Base-by-base conservation (phyloP, 352 stramenopile genomes). In the Bremia lactucae region DNA sequence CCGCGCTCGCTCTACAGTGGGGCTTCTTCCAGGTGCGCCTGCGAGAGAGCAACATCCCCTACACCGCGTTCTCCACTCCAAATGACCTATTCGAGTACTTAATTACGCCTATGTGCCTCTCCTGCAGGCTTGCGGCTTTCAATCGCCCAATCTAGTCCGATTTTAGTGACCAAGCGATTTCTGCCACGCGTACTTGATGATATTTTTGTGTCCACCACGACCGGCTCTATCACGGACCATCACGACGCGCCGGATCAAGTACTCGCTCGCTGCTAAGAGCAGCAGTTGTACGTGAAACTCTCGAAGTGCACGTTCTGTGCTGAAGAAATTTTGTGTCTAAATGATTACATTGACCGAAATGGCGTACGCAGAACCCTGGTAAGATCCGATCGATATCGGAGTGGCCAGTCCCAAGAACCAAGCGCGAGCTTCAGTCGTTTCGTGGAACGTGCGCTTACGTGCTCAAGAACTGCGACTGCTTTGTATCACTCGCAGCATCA, bases 371-470 rank as follows among this genome's bases (percentile, higher is more conserved):
- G 24, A 23, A 50, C 8, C 25, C 18, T 2, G 18, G 11, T 3
- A 50, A 50, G 8, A 19, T n/a, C 2, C 14, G 11, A 9, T 5
- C 7, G 11, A 38, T 33, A 11, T 15, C 11, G 0, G 42, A 49
- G 6, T 49, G 33, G 33, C 23, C 23, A 11, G 8, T 15, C 1
- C 42, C 43, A 6, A 4, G 11, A 13, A 43, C 35, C 0, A 50
- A 26, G 15, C 23, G 20, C 2, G 14, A 43, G 13, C 16, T 42
- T 2, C 42, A 42, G 20, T 36, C 22, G 1, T 31, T 42, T n/a
- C 10, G 26, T 0, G 42, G 34, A 2, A 50, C 43, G 4, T 50
- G 43, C 24, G 42, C 37, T 1, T 49, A 49, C 23, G 42, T 42
- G n/a, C 7, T 36, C 2, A 14, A 16, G 10, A 42, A 23, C 13